Percentiles rank a stretch among this genome's conserved stretches.
Evolutionary conservation across 768 basidiomycete genomes (phyloP).

Genomic region (Lactarius hatsudake): DNA sequence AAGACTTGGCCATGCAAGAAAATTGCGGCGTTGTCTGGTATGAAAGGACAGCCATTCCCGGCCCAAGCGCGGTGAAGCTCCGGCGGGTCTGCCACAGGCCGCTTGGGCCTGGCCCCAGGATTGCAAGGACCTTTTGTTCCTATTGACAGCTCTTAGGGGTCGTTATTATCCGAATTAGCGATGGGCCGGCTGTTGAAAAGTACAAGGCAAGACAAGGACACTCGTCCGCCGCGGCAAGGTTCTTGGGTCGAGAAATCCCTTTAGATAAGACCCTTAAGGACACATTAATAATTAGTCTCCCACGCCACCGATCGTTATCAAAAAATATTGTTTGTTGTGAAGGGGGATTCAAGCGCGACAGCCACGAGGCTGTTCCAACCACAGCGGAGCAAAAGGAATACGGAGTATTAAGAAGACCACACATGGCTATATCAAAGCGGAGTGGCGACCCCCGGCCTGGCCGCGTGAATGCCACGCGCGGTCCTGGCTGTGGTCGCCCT

Average conservation of each 20-base stretch:
- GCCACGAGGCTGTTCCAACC: neutral
- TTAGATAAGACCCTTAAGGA: neutral
- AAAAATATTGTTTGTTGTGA: too few relatives aligned
- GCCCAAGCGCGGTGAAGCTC: neutral
- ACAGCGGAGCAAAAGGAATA: neutral
- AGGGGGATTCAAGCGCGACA: neutral
- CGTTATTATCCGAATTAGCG: neutral
- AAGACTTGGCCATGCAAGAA: too few relatives aligned
- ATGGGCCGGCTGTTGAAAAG: neutral
- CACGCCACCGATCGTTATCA: too few relatives aligned
- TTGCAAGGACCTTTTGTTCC: neutral
- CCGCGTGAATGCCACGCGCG: neutral
- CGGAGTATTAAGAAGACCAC: neutral
- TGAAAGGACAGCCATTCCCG: neutral
- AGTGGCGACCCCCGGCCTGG: neutral
- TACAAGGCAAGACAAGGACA: neutral
- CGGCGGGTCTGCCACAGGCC: neutral
- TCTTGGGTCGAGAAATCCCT: neutral
- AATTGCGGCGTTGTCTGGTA: too few relatives aligned
- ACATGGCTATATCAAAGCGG: neutral
- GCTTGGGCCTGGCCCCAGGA: neutral
- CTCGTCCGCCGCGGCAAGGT: neutral
- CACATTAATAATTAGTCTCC: neutral
- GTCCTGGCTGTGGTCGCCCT: neutral
- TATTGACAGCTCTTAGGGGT: neutral